These are phyloP conservation scores for Suhomyces wounanorum DNA, from an alignment of 1,139 yeast genomes.

Conservation along the genomic window DNA sequence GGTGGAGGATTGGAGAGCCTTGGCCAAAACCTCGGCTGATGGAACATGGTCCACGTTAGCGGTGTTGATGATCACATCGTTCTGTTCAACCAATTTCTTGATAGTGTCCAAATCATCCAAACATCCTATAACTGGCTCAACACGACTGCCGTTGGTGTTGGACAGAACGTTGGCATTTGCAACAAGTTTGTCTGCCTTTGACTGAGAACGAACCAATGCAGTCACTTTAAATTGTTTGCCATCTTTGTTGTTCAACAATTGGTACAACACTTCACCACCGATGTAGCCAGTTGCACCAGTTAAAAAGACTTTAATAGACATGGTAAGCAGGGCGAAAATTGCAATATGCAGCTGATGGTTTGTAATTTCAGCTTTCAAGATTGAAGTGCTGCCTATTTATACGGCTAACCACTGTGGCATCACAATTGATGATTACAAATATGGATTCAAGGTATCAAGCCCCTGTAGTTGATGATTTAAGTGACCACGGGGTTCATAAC, in stretches of 20 bases:
- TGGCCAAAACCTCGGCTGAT: slow-evolving; percentile 28
- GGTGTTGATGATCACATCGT: slow-evolving; percentile 37
- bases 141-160: slow-evolving; percentile 20
- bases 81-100: slow-evolving; percentile 21
- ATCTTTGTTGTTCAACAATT: slow-evolving; percentile 22
- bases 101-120: slow-evolving; percentile 27
- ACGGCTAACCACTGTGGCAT: neutral
- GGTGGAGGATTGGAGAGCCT: slow-evolving; percentile 15
- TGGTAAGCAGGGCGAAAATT: neutral
- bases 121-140: slow-evolving; percentile 23
- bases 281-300: slow-evolving; percentile 41
- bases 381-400: neutral
- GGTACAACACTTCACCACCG: slow-evolving; percentile 30
- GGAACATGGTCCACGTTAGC: slow-evolving; percentile 41
- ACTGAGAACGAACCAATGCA: slow-evolving; percentile 29
- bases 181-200: slow-evolving; percentile 25
- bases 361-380: too few species aligned
- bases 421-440: neutral
- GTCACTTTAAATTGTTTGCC: slow-evolving; percentile 20
- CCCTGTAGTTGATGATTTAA: neutral
- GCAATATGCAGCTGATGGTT: too few species aligned
- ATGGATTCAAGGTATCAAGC: neutral
- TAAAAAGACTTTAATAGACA: slow-evolving; percentile 10
- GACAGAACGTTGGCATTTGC: slow-evolving; percentile 13
- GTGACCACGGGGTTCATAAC: neutral